phyloP scores from a whole-genome alignment of 2,329 filamentous ascomycete species.

The Penicillium frequentans region DNA sequence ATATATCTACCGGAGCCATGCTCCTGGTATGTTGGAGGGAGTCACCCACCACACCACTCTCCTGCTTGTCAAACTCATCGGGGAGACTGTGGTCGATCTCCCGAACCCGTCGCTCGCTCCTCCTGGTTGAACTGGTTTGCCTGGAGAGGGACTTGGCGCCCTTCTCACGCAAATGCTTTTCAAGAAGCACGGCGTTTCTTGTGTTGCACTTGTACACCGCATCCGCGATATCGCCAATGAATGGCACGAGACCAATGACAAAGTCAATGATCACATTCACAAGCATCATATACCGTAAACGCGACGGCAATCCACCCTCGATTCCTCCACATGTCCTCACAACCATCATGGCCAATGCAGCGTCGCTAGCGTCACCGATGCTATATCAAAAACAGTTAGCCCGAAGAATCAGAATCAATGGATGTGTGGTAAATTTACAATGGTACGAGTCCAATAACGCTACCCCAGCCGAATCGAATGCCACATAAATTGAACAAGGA shows the following conservation, averaged over 20 bases:
- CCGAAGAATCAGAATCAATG: neutral
- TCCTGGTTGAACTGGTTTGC: conserved; percentile 10
- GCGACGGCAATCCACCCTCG: conserved; percentile 67
- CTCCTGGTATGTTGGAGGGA: conserved; percentile 22
- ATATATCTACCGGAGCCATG: conserved; percentile 13
- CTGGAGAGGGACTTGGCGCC: conserved; percentile 31
- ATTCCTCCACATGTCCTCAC: conserved; percentile 70
- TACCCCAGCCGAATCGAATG: conserved; percentile 84
- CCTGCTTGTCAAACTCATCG: conserved; percentile 39
- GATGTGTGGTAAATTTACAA: conserved; percentile 56
- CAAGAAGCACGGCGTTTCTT: conserved; percentile 47
- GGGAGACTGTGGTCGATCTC: conserved; percentile 32
- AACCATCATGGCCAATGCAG: conserved; percentile 72
- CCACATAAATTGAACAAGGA: conserved; percentile 78
- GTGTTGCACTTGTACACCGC: conserved; percentile 51
- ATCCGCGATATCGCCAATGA: conserved; percentile 51
- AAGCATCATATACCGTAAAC: conserved; percentile 69
- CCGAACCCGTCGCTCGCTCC: conserved; percentile 9
- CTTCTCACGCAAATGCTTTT: conserved; percentile 45
- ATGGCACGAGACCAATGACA: conserved; percentile 52
- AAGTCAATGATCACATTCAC: conserved; percentile 66
- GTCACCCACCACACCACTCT: conserved; percentile 27
- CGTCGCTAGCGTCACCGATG: conserved; percentile 73
- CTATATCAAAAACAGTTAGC: conserved; percentile 41
- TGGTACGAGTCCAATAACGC: conserved; percentile 80